Conservation (phyloP, 768 basidiomycete species). For the Calocera cornea region DNA sequence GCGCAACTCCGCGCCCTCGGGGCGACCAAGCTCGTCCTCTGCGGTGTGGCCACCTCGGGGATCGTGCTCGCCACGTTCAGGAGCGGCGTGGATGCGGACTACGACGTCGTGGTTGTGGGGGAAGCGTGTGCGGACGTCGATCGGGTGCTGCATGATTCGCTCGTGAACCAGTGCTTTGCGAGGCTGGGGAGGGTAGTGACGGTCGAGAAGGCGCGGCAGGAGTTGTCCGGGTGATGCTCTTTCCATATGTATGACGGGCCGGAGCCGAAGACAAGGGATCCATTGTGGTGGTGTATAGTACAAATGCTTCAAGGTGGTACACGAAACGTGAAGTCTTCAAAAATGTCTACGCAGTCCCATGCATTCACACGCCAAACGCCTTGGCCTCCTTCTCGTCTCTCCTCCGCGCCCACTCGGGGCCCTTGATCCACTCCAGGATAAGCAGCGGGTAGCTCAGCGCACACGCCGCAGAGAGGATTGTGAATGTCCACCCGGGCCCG, state of each 20-base stretch:
- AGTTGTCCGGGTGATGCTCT: not conserved
- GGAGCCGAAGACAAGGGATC: not conserved
- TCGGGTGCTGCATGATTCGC: not conserved
- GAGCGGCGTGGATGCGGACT: not conserved
- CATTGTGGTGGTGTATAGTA: not conserved
- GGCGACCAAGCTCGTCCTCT: not conserved
- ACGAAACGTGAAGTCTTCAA: not conserved
- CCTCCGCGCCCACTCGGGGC: not conserved
- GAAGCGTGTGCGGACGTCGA: not conserved
- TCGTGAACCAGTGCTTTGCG: not conserved
- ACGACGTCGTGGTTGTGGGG: not conserved
- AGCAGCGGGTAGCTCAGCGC: not conserved
- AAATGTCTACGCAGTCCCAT: not conserved
- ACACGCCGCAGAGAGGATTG: not conserved
- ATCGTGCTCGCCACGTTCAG: not conserved
- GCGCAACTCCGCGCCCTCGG: not conserved
- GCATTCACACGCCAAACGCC: not conserved
- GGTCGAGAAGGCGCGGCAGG: not conserved
- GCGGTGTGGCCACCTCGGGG: not conserved
- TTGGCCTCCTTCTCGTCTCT: conserved; percentile 1
- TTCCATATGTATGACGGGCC: not conserved
- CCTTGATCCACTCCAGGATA: not conserved
- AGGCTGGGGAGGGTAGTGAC: not conserved
- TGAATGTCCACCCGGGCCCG: not conserved
- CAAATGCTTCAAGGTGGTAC: not conserved